phyloP scores from a whole-genome alignment of 1,139 yeast species.

The Meyerozyma guilliermondii region DNA sequence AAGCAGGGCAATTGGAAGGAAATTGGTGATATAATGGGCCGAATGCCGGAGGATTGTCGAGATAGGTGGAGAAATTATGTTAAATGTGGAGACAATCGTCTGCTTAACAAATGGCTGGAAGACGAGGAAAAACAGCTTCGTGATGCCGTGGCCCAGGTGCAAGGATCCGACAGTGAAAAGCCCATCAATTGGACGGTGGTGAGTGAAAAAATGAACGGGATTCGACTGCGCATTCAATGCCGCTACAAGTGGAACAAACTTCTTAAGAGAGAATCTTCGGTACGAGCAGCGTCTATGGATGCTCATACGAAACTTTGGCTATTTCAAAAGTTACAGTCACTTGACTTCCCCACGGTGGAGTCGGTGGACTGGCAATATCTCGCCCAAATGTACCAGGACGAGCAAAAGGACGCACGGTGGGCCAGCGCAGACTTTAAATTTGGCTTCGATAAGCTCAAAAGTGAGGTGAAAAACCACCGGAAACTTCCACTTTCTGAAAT shows the following conservation, averaged over 20 bases:
- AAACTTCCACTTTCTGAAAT: conserved; percentile 19
- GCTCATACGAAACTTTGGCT: conserved; percentile 55
- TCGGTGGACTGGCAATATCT: conserved; percentile 57
- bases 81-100: conserved; percentile 77
- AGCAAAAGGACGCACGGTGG: not conserved
- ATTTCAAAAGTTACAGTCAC: conserved; percentile 43
- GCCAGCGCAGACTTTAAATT: conserved; percentile 24
- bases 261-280: conserved; percentile 52
- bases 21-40: conserved; percentile 69
- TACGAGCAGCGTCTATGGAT: conserved; percentile 46
- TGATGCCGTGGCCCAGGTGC: conserved; percentile 46
- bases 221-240: conserved; percentile 86
- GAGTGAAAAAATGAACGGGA: conserved; percentile 84
- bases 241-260: conserved; percentile 91
- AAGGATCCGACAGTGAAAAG: conserved; percentile 16
- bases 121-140: conserved; percentile 66
- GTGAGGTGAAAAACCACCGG: conserved; percentile 25
- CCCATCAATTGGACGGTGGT: conserved; percentile 86
- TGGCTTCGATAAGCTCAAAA: conserved; percentile 31
- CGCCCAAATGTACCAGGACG: conserved; percentile 8
- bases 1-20: conserved; percentile 82
- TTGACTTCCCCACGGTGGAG: conserved; percentile 42
- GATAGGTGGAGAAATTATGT: conserved; percentile 95
- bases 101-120: conserved; percentile 70
- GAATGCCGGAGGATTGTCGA: conserved; percentile 98